Base-by-base conservation (phyloP, 495 filamentous ascomycete species). In the Clavariopsis aquatica region DNA sequence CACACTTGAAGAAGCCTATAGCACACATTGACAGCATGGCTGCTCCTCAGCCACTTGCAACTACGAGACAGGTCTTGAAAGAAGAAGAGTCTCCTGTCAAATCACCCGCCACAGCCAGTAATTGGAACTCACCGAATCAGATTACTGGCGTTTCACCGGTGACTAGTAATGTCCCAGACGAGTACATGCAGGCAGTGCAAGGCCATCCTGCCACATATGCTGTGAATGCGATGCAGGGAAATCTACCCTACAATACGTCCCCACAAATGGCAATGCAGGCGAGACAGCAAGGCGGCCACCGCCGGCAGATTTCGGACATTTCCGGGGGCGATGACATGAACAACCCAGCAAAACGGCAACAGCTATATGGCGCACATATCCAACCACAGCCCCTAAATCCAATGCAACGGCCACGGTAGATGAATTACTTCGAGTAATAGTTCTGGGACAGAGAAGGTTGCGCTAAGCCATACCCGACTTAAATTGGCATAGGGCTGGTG, bases 31-130 rank as follows among this genome's bases (percentile, higher is more conserved):
- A 87, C 31, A 77, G 79, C 65, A 80, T 67, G 65, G 64, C 66
- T 46, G 43, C 71, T 51, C 65, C 68, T 45, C 84, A 84, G 59
- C 78, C 69, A 58, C 85, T 87, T 22, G 79, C 80, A 19, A 59
- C 62, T 6, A 64, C 69, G 43, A 77, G 76, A 9, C 85, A 84
- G 36, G 85, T 85, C 1, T 75, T 93, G 62, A 96, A 95, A 71
- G 89, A 92, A 65, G 91, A 93, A 66, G 85, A 87, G 51, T 92
- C 91, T 24, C 91, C 91, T 8, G 88, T 86, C 0, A 88, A 74
- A 78, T 69, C 81, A 69, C 69, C 76, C 60, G 78, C 47, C 75
- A 76, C 69, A 75, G 78, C 57, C 72, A 80, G 60, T 75, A 80
- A 70, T 77, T 85, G 64, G 82, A 77, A 78, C 75, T 82, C 82